Evolutionary conservation across 345 rosid genomes (phyloP), one percentile per base, ranked within the genome.

Genomic region (Arabis alpina): DNA sequence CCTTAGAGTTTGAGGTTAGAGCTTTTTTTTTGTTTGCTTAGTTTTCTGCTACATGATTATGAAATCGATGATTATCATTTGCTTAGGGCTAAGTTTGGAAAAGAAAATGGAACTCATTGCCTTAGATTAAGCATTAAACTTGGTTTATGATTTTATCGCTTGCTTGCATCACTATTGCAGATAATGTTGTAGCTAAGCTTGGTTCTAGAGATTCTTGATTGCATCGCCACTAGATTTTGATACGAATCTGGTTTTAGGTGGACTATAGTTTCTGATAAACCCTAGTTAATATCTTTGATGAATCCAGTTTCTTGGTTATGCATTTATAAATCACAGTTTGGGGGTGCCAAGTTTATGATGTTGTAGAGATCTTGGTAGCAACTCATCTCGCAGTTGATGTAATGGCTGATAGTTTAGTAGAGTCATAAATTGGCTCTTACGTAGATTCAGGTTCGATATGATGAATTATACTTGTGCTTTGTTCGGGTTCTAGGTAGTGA

Each of bases 1-100:
- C 23, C 78, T 94, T 77, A 91, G 82, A 82, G 95, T 94, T 73
- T 93, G 86, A 93, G 84, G 78, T 73, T 30, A 14, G 77, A 13
- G 32, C 5, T 71, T 48, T 1, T 19, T 19, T 53, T 39, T 28
- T 28, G 32, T 34, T 27, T 54, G 32, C 32, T 2, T 24, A n/a
- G 4, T 15, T 19, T 34, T 34, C 7, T 6, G 37, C 37, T 34
- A 1, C 8, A 34, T 44, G 10, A 43, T 12, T 66, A 0, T 53
- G 52, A 27, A 53, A 53, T 27, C 15, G 3, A 51, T 28, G 34
- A 27, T 27, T 27, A 52, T 28, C 57, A 28, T 39, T 3, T 39
- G 15, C 32, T 9, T 39, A 19, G 30, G 49, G 36, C 16, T 59
- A 1, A 59, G 6, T 5, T 40, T 10, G 8, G 19, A 19, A 9